Evolutionary conservation across 163 green algal species (phyloP).

Genomic region (Chlamydomonas reinhardtii): DNA sequence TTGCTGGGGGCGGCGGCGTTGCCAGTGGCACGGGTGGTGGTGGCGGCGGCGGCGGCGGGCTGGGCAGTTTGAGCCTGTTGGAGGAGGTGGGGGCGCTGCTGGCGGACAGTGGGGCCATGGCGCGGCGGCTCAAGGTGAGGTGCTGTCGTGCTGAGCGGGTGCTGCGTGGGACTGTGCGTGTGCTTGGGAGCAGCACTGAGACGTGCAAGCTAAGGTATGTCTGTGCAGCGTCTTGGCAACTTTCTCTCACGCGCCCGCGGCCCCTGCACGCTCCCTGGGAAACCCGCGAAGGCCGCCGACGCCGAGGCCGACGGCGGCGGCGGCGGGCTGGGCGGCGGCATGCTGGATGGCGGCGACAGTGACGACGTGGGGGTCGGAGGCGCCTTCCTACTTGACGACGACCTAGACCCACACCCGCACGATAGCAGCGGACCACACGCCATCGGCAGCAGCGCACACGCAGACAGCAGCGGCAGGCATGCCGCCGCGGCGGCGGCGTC

Average conservation of each 20-base stretch:
- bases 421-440: not conserved
- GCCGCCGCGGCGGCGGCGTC: no score
- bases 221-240: no score
- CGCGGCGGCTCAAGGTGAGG: conserved; percentile 37
- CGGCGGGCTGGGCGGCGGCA: conserved; percentile 3
- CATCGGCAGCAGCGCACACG: no score
- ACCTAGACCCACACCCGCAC: not conserved
- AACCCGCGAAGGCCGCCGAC: no score
- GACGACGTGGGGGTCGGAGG: not conserved
- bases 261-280: no score
- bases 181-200: no score
- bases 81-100: conserved; percentile 65
- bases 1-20: conserved; percentile 9
- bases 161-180: no score
- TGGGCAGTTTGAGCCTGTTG: conserved; percentile 46
- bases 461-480: no score
- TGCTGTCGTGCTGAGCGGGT: not conserved
- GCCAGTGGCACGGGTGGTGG: not conserved
- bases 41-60: not conserved
- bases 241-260: no score
- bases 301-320: not conserved
- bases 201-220: no score
- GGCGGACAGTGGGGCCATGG: conserved; percentile 37
- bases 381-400: not conserved
- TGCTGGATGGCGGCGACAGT: no score